Evolutionary conservation across 129 eudicot species (phyloP).

Genomic region (Gnaphalium uliginosum): DNA sequence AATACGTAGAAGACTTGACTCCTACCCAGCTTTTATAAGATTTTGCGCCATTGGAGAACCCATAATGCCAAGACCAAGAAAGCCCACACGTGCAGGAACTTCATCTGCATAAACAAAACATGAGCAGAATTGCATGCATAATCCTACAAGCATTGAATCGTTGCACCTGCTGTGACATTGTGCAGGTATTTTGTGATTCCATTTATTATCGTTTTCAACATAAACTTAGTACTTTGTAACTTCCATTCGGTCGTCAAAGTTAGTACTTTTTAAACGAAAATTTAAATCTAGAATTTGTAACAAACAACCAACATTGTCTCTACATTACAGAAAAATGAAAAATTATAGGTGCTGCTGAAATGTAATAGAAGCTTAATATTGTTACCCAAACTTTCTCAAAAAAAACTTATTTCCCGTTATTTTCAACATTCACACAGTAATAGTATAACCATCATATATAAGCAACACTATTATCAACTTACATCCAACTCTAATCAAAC

Average conservation of each 20-base stretch:
- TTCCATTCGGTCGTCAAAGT: background rate
- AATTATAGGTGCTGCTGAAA: no score
- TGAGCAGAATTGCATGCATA: background rate
- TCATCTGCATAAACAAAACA: slow-evolving; percentile 50
- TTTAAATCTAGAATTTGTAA: background rate
- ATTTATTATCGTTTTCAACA: background rate
- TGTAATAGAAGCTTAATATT: no score
- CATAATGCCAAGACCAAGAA: slow-evolving; percentile 98
- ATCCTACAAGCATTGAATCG: background rate
- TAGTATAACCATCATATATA: no score
- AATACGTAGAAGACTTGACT: slow-evolving; percentile 13
- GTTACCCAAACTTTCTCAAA: no score
- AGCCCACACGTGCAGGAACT: slow-evolving; percentile 66
- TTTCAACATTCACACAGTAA: no score
- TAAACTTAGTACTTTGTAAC: background rate
- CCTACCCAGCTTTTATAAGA: slow-evolving; percentile 88
- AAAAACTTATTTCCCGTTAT: no score
- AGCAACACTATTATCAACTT: no score
- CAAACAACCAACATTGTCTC: no score
- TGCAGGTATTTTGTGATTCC: background rate
- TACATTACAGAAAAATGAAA: no score
- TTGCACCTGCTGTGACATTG: background rate
- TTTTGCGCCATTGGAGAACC: slow-evolving; percentile 97
- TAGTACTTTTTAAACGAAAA: background rate
- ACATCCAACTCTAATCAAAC: no score